Conservation (phyloP, 2,329 filamentous ascomycete species). For the Stachybotrys chlorohalonatus region DNA sequence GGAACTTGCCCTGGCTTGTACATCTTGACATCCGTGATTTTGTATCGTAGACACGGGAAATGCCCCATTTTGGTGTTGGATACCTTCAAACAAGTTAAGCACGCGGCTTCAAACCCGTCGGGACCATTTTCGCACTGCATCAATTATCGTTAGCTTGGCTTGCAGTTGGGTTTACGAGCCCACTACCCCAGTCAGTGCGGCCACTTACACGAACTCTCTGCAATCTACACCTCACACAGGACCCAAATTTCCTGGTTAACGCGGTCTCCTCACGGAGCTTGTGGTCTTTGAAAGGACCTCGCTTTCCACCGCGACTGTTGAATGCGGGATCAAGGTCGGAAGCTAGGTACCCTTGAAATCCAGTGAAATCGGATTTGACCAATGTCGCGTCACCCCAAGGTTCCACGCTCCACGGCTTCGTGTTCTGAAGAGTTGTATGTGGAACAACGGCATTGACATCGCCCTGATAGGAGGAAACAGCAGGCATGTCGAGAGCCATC, state of each 20-base stretch:
- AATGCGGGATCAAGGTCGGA: conserved; percentile 1
- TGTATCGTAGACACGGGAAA: conserved; percentile 50
- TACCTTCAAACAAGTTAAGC: conserved; percentile 45
- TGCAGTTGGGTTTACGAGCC: no score
- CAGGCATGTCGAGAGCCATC: neutral
- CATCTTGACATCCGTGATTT: conserved; percentile 48
- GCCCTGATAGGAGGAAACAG: conserved; percentile 5
- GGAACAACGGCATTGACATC: no score
- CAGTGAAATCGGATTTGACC: no score
- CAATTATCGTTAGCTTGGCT: conserved; percentile 1
- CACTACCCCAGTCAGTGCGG: neutral
- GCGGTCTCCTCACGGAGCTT: conserved; percentile 44
- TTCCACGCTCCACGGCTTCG: no score
- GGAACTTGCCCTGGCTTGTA: conserved; percentile 51
- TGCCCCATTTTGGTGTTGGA: conserved; percentile 40
- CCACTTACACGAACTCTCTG: conserved; percentile 49
- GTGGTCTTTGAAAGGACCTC: conserved; percentile 47
- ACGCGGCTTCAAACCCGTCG: conserved; percentile 36
- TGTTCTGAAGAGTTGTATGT: no score
- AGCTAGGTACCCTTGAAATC: no score
- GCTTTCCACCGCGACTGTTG: conserved; percentile 23
- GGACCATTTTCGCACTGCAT: conserved; percentile 44
- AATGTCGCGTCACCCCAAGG: no score
- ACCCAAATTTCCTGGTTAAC: conserved; percentile 46
- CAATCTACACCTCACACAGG: conserved; percentile 53